phyloP scores from a whole-genome alignment of 2,329 filamentous ascomycete genomes.

The Chaetomium olivaceum region DNA sequence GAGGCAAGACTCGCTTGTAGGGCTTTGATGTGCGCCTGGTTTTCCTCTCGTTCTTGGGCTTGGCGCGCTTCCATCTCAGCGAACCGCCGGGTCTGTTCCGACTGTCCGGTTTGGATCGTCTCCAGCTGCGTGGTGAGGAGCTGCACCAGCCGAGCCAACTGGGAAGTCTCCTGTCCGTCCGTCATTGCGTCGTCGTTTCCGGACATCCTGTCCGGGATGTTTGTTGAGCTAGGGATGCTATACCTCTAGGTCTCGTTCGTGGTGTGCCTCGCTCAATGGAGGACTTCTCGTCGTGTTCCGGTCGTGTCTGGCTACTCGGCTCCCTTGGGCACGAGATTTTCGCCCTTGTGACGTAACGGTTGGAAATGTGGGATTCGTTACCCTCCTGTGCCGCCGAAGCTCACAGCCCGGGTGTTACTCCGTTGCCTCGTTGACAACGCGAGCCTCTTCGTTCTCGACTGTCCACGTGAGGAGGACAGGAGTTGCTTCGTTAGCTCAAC shows the following conservation, averaged over 20 bases:
- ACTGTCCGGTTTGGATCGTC: too few relatives aligned
- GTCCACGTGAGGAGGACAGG: neutral
- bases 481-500: too few relatives aligned
- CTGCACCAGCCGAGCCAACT: too few relatives aligned
- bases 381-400: neutral
- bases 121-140: too few relatives aligned
- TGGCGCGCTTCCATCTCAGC: neutral
- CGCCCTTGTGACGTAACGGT: neutral
- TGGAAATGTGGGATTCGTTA: neutral
- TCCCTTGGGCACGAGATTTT: neutral
- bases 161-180: too few relatives aligned
- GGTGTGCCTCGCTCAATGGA: too few relatives aligned
- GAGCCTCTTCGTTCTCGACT: neutral
- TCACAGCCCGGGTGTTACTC: neutral
- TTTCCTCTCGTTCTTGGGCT: neutral
- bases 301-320: slow-evolving; percentile 2
- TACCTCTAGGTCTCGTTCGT: too few relatives aligned
- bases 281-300: neutral
- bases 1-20: neutral
- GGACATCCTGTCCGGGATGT: too few relatives aligned
- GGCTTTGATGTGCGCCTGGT: neutral
- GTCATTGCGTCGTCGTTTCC: too few relatives aligned
- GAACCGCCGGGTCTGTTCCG: too few relatives aligned
- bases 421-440: neutral
- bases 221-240: too few relatives aligned